Base-by-base conservation (phyloP, 2,329 filamentous ascomycete genomes). In the Claviceps spartinae region DNA sequence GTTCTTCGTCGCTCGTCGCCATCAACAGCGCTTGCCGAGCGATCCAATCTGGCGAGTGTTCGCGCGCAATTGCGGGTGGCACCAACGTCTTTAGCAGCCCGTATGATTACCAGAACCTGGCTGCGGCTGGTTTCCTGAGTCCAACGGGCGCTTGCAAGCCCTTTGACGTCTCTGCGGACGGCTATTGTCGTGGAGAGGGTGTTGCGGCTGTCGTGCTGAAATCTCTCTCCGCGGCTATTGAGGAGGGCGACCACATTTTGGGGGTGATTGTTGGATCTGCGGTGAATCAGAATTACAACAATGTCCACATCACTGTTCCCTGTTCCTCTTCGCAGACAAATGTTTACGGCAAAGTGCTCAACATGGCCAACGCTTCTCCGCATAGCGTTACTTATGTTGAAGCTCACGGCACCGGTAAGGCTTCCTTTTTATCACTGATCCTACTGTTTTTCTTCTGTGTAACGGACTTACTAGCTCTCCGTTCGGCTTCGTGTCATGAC, bases 251-350 rank as follows among this genome's bases (percentile, higher is more conserved):
- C 79, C 82, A 63, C 76, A 82, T 77, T 40, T 74, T 89, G 30
- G 86, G 82, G 24, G 83, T 87, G 56, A 84, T 94, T 52, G 73
- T 85, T 1, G 86, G 82, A 36, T 79, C 82, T 1, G 79, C 82
- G 2, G 90, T 86, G 46, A 93, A 93, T 65, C 87, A 93, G 65
- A 89, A 85, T 1, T 84, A 84, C 1, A 83, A 88, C 60, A 81
- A 86, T 48, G 81, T 86, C n/a, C 89, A 86, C 1, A 91, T 94
- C 60, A 91, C 86, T 0, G 85, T 87, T 54, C 87, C 88, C 1
- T 85, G 90, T 63, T 83, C 79, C 1, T 82, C 79, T 13, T 84
- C 85, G 0, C 87, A 93, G 65, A 80, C 85, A n/a, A 72, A 77
- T 52, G 69, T 91, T 5, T 91, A 47, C 13, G 5, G 24, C 6